Percentiles rank a stretch among this genome's conserved stretches.
phyloP scores from a whole-genome alignment of 140 eudicot genomes.

The Cichorium intybus region DNA sequence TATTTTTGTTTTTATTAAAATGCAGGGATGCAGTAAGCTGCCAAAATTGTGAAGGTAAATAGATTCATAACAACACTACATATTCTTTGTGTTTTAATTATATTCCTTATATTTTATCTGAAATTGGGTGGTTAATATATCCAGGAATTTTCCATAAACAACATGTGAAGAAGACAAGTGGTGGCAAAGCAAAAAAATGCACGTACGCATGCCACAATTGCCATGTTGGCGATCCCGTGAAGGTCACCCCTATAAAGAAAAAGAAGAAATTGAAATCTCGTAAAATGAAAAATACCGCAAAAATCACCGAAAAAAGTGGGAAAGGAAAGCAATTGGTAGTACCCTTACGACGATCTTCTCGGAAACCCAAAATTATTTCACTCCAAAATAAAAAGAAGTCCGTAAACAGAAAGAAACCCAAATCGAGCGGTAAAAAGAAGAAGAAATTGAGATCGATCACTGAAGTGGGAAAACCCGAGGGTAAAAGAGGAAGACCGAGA shows the following conservation, averaged over 20 bases:
- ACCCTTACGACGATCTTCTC: constrained; percentile 79
- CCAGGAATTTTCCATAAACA: constrained; percentile 79
- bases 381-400: constrained; percentile 33
- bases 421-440: constrained; percentile 25
- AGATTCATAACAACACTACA: background rate
- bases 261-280: constrained; percentile 37
- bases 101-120: background rate
- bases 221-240: constrained; percentile 32
- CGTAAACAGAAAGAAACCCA: constrained; percentile 17
- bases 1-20: constrained; percentile 12
- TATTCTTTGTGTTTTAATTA: background rate
- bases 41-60: constrained; percentile 74
- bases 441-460: constrained; percentile 23
- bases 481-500: constrained; percentile 37
- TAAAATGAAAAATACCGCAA: constrained; percentile 40
- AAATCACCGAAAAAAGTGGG: constrained; percentile 22
- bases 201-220: constrained; percentile 74
- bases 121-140: constrained; percentile 3
- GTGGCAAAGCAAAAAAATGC: constrained; percentile 33
- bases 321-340: constrained; percentile 39
- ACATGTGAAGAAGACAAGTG: constrained; percentile 64
- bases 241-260: constrained; percentile 28
- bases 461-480: constrained; percentile 22
- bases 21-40: constrained; percentile 93
- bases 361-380: constrained; percentile 46